Percentiles rank a stretch among this genome's conserved stretches.
Evolutionary conservation across 805 yeast genomes (phyloP).

Genomic region (Kodamaea jinghongensis): DNA sequence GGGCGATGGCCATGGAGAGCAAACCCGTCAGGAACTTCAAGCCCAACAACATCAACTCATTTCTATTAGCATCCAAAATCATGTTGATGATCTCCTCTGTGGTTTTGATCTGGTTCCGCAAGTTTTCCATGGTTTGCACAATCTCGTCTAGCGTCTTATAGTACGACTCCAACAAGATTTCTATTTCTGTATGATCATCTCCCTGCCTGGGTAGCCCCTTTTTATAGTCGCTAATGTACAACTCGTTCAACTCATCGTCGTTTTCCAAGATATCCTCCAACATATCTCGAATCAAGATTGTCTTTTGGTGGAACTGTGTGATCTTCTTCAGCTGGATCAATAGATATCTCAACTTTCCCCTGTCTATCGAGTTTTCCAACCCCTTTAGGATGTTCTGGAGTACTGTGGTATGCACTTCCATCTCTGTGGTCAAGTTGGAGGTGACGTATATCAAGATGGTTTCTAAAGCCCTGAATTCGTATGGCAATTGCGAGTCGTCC

Average conservation of each 20-base stretch:
- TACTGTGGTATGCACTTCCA: conserved; percentile 78
- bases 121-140: conserved; percentile 80
- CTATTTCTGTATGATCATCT: conserved; percentile 82
- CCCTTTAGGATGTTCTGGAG: conserved; percentile 72
- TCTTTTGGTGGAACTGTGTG: conserved; percentile 80
- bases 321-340: conserved; percentile 83
- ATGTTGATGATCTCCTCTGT: conserved; percentile 95
- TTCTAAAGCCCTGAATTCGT: conserved; percentile 89
- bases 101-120: conserved; percentile 78
- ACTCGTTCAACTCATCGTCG: conserved; percentile 81
- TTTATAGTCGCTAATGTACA: conserved; percentile 68
- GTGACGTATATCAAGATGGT: conserved; percentile 79
- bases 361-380: conserved; percentile 77
- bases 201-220: conserved; percentile 45
- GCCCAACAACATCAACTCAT: conserved; percentile 86
- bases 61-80: conserved; percentile 89
- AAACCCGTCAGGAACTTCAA: conserved; percentile 80
- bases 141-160: conserved; percentile 90
- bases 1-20: conserved; percentile 74
- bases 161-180: conserved; percentile 85
- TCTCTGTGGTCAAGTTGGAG: conserved; percentile 75
- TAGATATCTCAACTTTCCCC: conserved; percentile 72
- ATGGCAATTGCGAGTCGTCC: conserved; percentile 51
- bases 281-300: conserved; percentile 74
- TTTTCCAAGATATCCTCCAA: conserved; percentile 82